Evolutionary conservation across 345 rosid genomes (phyloP).

Genomic region (Brassica incana): DNA sequence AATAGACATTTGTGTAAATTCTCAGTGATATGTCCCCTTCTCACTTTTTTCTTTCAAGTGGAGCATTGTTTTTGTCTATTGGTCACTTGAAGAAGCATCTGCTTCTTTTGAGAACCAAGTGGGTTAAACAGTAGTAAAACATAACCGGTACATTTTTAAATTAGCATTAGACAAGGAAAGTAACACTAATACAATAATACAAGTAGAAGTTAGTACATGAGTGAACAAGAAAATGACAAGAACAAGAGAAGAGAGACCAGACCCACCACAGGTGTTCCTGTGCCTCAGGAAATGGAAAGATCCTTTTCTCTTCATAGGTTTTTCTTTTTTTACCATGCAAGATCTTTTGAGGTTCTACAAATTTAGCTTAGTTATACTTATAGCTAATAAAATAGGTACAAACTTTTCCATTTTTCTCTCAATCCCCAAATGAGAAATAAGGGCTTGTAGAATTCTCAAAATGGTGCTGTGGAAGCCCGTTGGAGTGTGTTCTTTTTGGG

Average conservation of each 20-base stretch:
- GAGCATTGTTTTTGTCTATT: slow-evolving; percentile 37
- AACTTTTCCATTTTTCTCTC: slow-evolving; percentile 18
- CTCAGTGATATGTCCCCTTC: slow-evolving; percentile 25
- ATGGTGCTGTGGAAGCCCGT: slow-evolving; percentile 74
- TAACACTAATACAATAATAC: slow-evolving; percentile 13
- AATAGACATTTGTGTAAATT: slow-evolving; percentile 23
- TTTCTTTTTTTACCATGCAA: slow-evolving; percentile 9
- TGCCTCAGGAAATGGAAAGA: slow-evolving; percentile 36
- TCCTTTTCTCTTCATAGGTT: slow-evolving; percentile 18
- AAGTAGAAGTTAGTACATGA: slow-evolving; percentile 28
- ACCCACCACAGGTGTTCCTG: slow-evolving; percentile 37
- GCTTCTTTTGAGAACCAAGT: slow-evolving; percentile 13
- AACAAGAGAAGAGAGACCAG: slow-evolving; percentile 24
- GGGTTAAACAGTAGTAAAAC: slow-evolving; percentile 20
- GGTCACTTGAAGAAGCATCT: slow-evolving; percentile 19
- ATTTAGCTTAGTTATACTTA: slow-evolving; percentile 33
- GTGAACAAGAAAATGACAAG: slow-evolving; percentile 24
- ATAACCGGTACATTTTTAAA: background rate
- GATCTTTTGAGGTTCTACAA: slow-evolving; percentile 32
- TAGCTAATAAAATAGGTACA: slow-evolving; percentile 30
- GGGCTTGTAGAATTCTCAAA: slow-evolving; percentile 50
- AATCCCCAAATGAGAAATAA: slow-evolving; percentile 31
- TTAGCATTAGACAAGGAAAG: slow-evolving; percentile 28
- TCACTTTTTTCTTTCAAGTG: slow-evolving; percentile 22
- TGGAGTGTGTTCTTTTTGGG: slow-evolving; percentile 49